Conservation (phyloP, 768 basidiomycete species). For the Neoboletus magnificus region DNA sequence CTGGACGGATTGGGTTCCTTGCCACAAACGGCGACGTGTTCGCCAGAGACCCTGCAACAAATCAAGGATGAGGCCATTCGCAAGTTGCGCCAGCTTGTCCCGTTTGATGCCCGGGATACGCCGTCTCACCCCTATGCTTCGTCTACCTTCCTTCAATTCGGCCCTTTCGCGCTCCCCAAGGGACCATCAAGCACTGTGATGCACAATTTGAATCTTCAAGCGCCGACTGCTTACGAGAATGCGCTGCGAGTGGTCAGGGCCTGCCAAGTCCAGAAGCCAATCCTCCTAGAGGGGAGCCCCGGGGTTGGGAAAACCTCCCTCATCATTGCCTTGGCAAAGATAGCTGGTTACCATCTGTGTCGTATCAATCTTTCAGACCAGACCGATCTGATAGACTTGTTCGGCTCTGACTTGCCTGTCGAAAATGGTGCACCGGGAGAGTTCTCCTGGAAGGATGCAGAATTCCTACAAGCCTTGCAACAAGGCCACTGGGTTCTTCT, state of each 20-base stretch:
- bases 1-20: conserved; percentile 85
- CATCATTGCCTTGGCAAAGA: conserved; percentile 78
- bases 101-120: conserved; percentile 34
- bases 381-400: conserved; percentile 93
- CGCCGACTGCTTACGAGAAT: conserved; percentile 87
- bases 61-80: conserved; percentile 57
- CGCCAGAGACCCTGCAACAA: conserved; percentile 52
- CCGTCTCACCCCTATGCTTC: conserved; percentile 33
- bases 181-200: conserved; percentile 42
- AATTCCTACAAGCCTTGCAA: conserved; percentile 90
- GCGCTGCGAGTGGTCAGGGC: conserved; percentile 86
- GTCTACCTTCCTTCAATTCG: conserved; percentile 50
- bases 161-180: conserved; percentile 66
- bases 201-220: conserved; percentile 71
- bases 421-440: conserved; percentile 89
- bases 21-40: conserved; percentile 66
- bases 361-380: conserved; percentile 98
- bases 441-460: conserved; percentile 97
- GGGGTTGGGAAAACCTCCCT: conserved; percentile 98
- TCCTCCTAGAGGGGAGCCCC: conserved; percentile 94
- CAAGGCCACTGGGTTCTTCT: conserved; percentile 97
- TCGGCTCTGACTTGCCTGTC: conserved; percentile 93
- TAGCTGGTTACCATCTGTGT: conserved; percentile 74
- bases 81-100: conserved; percentile 56
- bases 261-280: conserved; percentile 85